A percentile compares a stretch with the other conserved stretches of the same genome.
These are phyloP conservation scores for Sphenostylis stenocarpa DNA, from an alignment of 306 rosid genomes.

Conservation along the genomic window DNA sequence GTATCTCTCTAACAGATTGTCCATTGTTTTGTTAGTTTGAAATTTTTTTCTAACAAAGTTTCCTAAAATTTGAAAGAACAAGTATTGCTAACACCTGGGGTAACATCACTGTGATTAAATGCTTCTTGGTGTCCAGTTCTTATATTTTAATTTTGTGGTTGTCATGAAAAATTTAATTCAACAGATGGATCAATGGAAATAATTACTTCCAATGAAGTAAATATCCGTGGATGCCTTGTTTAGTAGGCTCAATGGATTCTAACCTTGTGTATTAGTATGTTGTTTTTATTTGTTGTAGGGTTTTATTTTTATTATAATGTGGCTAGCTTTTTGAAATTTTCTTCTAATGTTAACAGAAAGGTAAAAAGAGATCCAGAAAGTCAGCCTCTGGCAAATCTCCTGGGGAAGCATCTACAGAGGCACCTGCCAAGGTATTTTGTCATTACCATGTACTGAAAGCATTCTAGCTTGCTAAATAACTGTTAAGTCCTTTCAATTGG, in stretches of 20 bases:
- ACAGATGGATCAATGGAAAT: neutral
- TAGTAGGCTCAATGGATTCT: neutral
- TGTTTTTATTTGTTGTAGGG: conserved; percentile 7
- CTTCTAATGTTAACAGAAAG: conserved; percentile 60
- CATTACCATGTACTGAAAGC: neutral
- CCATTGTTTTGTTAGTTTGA: neutral
- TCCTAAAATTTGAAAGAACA: neutral
- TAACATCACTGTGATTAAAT: neutral
- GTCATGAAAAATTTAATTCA: neutral
- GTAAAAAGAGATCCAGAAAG: conserved; percentile 74
- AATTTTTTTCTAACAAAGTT: neutral
- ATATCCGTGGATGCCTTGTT: neutral
- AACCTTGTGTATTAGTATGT: neutral
- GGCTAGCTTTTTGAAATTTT: conserved; percentile 22
- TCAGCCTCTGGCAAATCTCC: conserved; percentile 55
- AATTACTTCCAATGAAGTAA: neutral
- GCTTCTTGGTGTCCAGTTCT: neutral
- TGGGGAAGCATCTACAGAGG: conserved; percentile 64
- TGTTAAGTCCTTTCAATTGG: neutral
- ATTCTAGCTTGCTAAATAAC: neutral
- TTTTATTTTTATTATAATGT: neutral
- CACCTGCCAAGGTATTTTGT: conserved; percentile 64
- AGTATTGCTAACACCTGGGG: neutral
- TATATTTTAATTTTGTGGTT: neutral
- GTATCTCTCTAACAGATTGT: neutral